Percentiles rank a stretch among this genome's conserved stretches.
phyloP scores from a whole-genome alignment of 805 yeast species.

The Candida mattraensis region DNA sequence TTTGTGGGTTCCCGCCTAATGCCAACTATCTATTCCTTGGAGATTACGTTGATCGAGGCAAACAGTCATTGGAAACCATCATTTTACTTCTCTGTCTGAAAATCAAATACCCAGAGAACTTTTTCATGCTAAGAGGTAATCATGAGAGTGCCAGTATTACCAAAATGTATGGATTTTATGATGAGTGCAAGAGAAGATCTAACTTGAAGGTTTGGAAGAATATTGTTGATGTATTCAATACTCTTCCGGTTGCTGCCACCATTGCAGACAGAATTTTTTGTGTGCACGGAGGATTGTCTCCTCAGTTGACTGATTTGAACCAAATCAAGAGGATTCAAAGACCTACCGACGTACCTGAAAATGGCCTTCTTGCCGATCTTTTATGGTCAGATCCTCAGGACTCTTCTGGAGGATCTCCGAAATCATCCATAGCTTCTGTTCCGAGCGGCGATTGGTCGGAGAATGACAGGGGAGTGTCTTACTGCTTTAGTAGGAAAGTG shows the following conservation, averaged over 20 bases:
- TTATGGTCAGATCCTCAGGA: conserved; percentile 83
- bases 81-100: conserved; percentile 51
- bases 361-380: conserved; percentile 73
- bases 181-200: conserved; percentile 57
- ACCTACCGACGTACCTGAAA: conserved; percentile 84
- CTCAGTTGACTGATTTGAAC: conserved; percentile 60
- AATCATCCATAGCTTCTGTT: conserved; percentile 8
- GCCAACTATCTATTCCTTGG: conserved; percentile 57
- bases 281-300: conserved; percentile 75
- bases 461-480: conserved; percentile 82
- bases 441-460: conserved; percentile 69
- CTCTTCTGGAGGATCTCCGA: conserved; percentile 26
- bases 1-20: conserved; percentile 61
- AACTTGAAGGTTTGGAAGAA: conserved; percentile 48
- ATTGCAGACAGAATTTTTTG: conserved; percentile 58
- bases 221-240: conserved; percentile 56
- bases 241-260: conserved; percentile 61
- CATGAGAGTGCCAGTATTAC: conserved; percentile 61
- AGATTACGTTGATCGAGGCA: conserved; percentile 61
- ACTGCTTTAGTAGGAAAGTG: conserved; percentile 70
- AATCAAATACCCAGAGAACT: conserved; percentile 59
- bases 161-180: conserved; percentile 59
- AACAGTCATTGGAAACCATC: conserved; percentile 56
- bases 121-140: conserved; percentile 59
- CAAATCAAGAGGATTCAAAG: conserved; percentile 71